These are phyloP conservation scores for Boletus tomentosulus DNA, from an alignment of 768 basidiomycete genomes.

Conservation along the genomic window DNA sequence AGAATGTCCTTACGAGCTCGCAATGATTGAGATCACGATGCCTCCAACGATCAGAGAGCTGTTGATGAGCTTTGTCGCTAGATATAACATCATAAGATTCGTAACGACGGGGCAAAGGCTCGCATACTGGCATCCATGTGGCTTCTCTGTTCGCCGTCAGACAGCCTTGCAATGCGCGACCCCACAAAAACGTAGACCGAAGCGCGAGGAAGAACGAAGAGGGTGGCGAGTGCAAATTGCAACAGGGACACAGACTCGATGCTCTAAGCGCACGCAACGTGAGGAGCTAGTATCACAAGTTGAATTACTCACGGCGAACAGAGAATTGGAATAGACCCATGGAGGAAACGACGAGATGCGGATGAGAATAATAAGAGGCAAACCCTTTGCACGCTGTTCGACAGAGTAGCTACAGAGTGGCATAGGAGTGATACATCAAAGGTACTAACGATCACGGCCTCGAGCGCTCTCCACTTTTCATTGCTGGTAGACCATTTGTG, in stretches of 20 bases:
- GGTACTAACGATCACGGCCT: constrained; percentile 61
- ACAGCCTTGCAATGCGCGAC: constrained; percentile 64
- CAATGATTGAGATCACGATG: constrained; percentile 50
- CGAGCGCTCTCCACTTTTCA: constrained; percentile 74
- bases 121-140: constrained; percentile 71
- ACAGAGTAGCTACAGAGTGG: constrained; percentile 1
- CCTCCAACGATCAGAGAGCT: constrained; percentile 54
- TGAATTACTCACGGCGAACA: constrained; percentile 61
- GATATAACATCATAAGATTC: constrained; percentile 10
- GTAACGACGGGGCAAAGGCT: not conserved
- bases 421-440: not conserved
- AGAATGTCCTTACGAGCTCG: constrained; percentile 57
- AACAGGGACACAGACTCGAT: constrained; percentile 69
- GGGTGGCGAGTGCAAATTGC: constrained; percentile 75
- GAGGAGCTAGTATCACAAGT: constrained; percentile 1
- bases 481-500: constrained; percentile 58
- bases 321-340: constrained; percentile 80
- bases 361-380: constrained; percentile 79
- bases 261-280: constrained; percentile 41
- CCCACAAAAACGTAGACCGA: constrained; percentile 76
- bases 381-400: constrained; percentile 62
- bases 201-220: constrained; percentile 66
- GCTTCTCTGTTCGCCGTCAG: constrained; percentile 69
- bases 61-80: constrained; percentile 67
- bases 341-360: constrained; percentile 81